These are phyloP conservation scores for Vitis amurensis DNA, from an alignment of 164 flowering plant genomes.

Conservation along the genomic window DNA sequence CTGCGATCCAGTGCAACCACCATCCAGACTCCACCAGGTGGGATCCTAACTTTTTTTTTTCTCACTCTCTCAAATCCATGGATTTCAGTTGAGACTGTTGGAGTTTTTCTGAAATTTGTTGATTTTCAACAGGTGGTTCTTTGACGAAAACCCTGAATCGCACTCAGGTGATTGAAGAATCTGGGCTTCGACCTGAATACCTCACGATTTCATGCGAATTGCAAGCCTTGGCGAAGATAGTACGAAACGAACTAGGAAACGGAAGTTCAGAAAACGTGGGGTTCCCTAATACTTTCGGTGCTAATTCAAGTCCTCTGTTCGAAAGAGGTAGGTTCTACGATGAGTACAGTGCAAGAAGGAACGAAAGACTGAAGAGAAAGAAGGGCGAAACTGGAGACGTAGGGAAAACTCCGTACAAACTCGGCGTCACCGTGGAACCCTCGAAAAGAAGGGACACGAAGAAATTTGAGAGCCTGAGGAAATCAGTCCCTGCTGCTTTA, in stretches of 20 bases:
- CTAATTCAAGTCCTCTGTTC: constrained; percentile 40
- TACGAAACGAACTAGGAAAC: constrained; percentile 43
- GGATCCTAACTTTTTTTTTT: background rate
- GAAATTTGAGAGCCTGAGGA: constrained; percentile 52
- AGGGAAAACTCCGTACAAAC: constrained; percentile 28
- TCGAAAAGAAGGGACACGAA: constrained; percentile 53
- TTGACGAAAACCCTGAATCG: constrained; percentile 42
- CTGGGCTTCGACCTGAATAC: constrained; percentile 53
- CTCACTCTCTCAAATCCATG: background rate
- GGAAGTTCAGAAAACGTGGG: constrained; percentile 6
- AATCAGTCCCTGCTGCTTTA: constrained; percentile 46
- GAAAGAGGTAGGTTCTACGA: constrained; percentile 83
- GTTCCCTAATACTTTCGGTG: background rate
- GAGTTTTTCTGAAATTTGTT: background rate
- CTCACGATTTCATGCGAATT: constrained; percentile 59
- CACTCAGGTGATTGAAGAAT: constrained; percentile 21
- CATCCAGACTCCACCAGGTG: constrained; percentile 57
- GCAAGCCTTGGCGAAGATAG: constrained; percentile 64
- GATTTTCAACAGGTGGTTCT: constrained; percentile 43
- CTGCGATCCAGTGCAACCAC: constrained; percentile 39
- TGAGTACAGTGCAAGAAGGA: constrained; percentile 76
- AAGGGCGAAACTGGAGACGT: constrained; percentile 40
- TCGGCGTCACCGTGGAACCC: constrained; percentile 59
- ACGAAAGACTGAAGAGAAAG: constrained; percentile 82
- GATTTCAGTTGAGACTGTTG: background rate